Percentiles rank a stretch among this genome's conserved stretches.
Evolutionary conservation across 1,139 yeast species (phyloP).

Genomic region (Candida sp.): DNA sequence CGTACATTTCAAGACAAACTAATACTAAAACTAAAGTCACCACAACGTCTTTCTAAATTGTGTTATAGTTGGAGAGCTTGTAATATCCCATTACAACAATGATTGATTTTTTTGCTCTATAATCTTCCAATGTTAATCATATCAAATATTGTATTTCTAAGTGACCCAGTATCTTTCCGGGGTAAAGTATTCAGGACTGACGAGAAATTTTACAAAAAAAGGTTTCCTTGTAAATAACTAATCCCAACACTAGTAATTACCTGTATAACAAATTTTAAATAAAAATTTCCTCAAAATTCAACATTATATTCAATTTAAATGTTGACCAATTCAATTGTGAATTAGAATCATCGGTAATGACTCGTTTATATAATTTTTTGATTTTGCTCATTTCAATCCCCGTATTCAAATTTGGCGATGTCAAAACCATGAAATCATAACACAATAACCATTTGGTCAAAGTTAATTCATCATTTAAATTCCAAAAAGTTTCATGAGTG

Average conservation of each 20-base stretch:
- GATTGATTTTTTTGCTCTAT: not conserved
- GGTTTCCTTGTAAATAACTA: too few species aligned
- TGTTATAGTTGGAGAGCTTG: not conserved
- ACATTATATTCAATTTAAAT: constrained; percentile 2
- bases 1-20: not conserved
- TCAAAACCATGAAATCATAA: constrained; percentile 25
- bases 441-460: constrained; percentile 28
- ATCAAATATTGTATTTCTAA: not conserved
- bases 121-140: not conserved
- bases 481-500: constrained; percentile 7
- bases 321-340: constrained; percentile 1
- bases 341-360: not conserved
- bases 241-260: too few species aligned
- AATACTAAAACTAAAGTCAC: not conserved
- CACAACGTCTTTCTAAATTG: not conserved
- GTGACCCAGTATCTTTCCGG: not conserved
- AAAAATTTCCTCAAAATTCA: not conserved
- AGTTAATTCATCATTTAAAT: constrained; percentile 14
- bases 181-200: too few species aligned
- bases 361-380: constrained; percentile 16
- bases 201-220: too few species aligned
- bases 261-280: not conserved
- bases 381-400: constrained; percentile 15
- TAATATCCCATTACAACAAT: not conserved
- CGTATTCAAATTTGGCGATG: constrained; percentile 5